Conservation (phyloP, 495 filamentous ascomycete species). For the Astrothelium subdiscretum region DNA sequence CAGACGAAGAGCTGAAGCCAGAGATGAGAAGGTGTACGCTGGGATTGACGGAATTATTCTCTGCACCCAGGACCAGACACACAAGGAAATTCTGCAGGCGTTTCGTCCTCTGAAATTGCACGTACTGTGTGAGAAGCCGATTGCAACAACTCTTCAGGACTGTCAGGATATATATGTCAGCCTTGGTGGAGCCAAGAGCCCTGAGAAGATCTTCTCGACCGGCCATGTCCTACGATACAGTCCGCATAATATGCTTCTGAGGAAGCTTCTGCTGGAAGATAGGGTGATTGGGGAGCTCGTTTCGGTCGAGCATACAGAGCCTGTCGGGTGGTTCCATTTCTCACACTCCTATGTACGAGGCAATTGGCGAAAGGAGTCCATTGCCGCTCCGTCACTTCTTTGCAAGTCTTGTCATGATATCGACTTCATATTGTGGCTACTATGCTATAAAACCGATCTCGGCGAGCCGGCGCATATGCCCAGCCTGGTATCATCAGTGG, state of each 20-base stretch:
- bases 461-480: constrained; percentile 55
- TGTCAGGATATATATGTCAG: constrained; percentile 48
- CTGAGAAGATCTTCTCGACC: constrained; percentile 59
- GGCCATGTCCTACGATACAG: constrained; percentile 53
- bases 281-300: constrained; percentile 73
- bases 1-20: constrained; percentile 33
- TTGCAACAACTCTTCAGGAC: constrained; percentile 67
- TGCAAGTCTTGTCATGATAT: constrained; percentile 95
- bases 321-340: constrained; percentile 95
- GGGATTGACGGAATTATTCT: constrained; percentile 70
- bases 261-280: constrained; percentile 62
- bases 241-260: constrained; percentile 78
- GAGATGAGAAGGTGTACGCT: not conserved
- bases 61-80: constrained; percentile 79
- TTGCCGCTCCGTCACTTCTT: constrained; percentile 63
- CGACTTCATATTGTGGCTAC: constrained; percentile 80
- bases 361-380: constrained; percentile 77
- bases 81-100: constrained; percentile 62
- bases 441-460: constrained; percentile 33
- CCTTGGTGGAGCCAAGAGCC: constrained; percentile 3
- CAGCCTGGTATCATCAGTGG: constrained; percentile 57
- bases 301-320: constrained; percentile 81
- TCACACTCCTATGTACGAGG: constrained; percentile 85
- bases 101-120: constrained; percentile 60
- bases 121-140: constrained; percentile 90